Base-by-base conservation (phyloP, 345 rosid genomes). In the Syzygium aromaticum region DNA sequence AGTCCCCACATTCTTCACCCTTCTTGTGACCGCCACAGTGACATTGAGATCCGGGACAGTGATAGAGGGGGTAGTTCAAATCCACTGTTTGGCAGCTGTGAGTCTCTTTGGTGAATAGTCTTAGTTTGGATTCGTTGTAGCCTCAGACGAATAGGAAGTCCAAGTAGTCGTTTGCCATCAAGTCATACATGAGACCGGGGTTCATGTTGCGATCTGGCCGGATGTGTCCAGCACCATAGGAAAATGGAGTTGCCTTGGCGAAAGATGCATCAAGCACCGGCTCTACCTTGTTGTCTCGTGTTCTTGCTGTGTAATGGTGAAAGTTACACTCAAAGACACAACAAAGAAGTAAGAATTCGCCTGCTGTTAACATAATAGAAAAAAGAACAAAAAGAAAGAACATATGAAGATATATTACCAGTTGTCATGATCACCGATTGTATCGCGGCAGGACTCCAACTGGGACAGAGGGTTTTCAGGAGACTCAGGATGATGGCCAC, bases 41-140 rank as follows among this genome's bases (percentile, higher is more conserved):
- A 61, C 86, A 3, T n/a, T 61, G 7, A 94, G 92, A 23, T 78
- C 28, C 3, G 88, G 89, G 84, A 92, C 85, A 21, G 93, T 23
- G 85, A 95, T 90, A 15, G 96, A 92, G 27, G 97, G 97, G 95
- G 89, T 94, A 92, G 93, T 95, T 95, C 82, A 94, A 90, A 61
- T 91, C 86, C 8, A 51, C 40, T 9, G 92, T 5, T 3, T 40
- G 90, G 59, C 95, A 93, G 11, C 27, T 6, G 89, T 89, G 87
- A 27, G 90, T 88, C 63, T 84, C 78, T 0, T 86, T 85, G 0
- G 88, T 61, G 86, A 91, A 88, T 12, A 87, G 1, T 30, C 19
- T 54, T 12, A 94, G 51, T 15, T 57, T 52, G 25, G 40, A 87
- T 19, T 80, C 33, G 19, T 86, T 90, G 85, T 95, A 90, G 51